phyloP scores from a whole-genome alignment of 2,329 filamentous ascomycete species.

The Fusarium liriodendri region DNA sequence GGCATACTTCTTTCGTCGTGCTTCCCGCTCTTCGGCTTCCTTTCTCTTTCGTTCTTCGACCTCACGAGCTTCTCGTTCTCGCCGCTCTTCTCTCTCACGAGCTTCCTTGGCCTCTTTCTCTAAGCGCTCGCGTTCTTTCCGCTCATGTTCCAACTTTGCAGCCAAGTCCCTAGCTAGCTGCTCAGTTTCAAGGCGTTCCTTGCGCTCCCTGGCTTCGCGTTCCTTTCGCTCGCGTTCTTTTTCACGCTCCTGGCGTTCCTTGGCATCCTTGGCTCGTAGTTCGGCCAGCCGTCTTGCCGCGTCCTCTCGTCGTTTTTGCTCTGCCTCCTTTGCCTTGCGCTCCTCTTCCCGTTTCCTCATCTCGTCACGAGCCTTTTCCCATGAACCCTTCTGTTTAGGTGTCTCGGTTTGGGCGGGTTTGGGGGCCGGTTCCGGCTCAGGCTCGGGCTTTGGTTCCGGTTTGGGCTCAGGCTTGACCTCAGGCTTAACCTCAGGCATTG shows the following conservation, averaged over 20 bases:
- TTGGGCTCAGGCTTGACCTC: not conserved
- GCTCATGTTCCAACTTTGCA: constrained; percentile 53
- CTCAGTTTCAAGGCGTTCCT: constrained; percentile 44
- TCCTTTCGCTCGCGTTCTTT: constrained; percentile 52
- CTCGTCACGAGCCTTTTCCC: constrained; percentile 78
- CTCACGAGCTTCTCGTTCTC: constrained; percentile 54
- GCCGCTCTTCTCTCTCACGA: constrained; percentile 53
- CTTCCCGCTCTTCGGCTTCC: constrained; percentile 54
- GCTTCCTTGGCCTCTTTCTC: constrained; percentile 57
- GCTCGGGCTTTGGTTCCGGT: not conserved
- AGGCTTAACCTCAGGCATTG: not conserved
- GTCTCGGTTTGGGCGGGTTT: constrained; percentile 41
- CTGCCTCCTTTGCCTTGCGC: constrained; percentile 69
- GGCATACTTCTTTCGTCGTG: constrained; percentile 43
- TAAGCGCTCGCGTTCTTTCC: constrained; percentile 54
- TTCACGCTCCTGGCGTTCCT: constrained; percentile 57
- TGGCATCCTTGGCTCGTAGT: constrained; percentile 66
- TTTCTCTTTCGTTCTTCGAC: constrained; percentile 46
- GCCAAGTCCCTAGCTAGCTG: constrained; percentile 45
- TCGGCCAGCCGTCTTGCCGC: constrained; percentile 64
- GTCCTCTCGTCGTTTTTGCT: constrained; percentile 70
- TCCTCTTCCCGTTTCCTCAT: constrained; percentile 73
- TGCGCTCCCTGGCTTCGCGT: constrained; percentile 47
- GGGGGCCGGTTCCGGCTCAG: not conserved
- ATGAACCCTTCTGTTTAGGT: constrained; percentile 59